phyloP scores from a whole-genome alignment of 768 basidiomycete genomes.

The Dioszegia aurantiaca region DNA sequence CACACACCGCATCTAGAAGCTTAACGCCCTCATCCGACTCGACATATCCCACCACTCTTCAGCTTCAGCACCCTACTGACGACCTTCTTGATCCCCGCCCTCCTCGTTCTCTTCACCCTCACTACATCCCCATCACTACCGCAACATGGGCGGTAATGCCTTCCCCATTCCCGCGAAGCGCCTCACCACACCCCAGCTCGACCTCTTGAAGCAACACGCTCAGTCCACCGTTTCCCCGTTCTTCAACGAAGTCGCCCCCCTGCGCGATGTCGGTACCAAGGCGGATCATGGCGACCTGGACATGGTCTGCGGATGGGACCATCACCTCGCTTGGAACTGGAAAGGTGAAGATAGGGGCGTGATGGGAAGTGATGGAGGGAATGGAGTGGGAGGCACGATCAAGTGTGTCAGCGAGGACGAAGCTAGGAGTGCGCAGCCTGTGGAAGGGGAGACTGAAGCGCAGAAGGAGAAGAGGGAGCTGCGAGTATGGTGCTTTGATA shows the following conservation, averaged over 20 bases:
- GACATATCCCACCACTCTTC: too few relatives aligned
- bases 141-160: constrained; percentile 36
- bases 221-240: constrained; percentile 2
- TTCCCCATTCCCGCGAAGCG: constrained; percentile 28
- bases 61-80: not conserved
- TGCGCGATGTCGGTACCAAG: constrained; percentile 18
- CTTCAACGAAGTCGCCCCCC: constrained; percentile 6
- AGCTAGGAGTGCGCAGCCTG: constrained; percentile 1
- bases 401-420: not conserved
- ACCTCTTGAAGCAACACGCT: constrained; percentile 11
- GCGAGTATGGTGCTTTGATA: constrained; percentile 10
- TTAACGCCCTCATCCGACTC: too few relatives aligned
- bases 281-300: constrained; percentile 41
- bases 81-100: not conserved
- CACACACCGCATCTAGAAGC: too few relatives aligned
- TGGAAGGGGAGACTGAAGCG: constrained; percentile 3
- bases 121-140: not conserved
- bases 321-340: constrained; percentile 12
- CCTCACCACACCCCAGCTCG: constrained; percentile 23
- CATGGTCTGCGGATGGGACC: constrained; percentile 23
- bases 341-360: constrained; percentile 11
- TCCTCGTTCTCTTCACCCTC: not conserved
- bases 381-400: constrained; percentile 8
- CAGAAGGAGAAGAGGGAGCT: constrained; percentile 12
- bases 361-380: not conserved